Evolutionary conservation across 768 basidiomycete species (phyloP).

Genomic region (Pisolithus albus): DNA sequence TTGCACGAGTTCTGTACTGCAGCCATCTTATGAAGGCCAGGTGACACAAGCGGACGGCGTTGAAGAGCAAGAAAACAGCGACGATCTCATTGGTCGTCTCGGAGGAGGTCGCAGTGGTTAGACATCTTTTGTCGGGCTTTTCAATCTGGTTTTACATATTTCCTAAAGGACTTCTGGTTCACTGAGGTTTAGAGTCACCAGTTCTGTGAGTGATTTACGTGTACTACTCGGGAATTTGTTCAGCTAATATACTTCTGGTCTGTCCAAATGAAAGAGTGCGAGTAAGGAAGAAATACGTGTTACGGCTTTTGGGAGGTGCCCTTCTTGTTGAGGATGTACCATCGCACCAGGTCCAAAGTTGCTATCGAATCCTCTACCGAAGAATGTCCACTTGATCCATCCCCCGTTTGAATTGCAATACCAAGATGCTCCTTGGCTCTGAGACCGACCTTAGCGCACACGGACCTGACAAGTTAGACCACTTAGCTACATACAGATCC

Average conservation of each 20-base stretch:
- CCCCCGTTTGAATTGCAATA: constrained; percentile 75
- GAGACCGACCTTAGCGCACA: constrained; percentile 3
- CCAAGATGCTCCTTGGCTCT: constrained; percentile 82
- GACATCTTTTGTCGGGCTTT: constrained; percentile 15
- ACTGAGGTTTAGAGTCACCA: constrained; percentile 9
- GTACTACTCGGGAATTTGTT: too few species aligned
- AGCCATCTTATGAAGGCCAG: constrained; percentile 30
- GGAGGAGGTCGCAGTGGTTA: constrained; percentile 63
- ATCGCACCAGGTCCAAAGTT: constrained; percentile 82
- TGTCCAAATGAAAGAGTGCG: background rate
- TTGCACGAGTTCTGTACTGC: background rate
- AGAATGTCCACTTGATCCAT: constrained; percentile 72
- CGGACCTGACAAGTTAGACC: background rate
- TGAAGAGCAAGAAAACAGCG: constrained; percentile 80
- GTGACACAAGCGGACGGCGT: constrained; percentile 81
- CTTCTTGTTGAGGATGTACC: constrained; percentile 65
- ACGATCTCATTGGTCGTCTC: constrained; percentile 73
- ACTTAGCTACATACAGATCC: constrained; percentile 54
- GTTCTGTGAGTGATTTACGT: background rate
- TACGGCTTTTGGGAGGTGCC: constrained; percentile 14
- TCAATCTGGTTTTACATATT: constrained; percentile 6
- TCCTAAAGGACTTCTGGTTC: constrained; percentile 24
- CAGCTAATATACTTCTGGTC: too few species aligned
- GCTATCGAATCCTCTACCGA: constrained; percentile 86
- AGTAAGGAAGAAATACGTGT: background rate